phyloP scores from a whole-genome alignment of 176 grass and related monocot genomes.

The Otatea glauca region DNA sequence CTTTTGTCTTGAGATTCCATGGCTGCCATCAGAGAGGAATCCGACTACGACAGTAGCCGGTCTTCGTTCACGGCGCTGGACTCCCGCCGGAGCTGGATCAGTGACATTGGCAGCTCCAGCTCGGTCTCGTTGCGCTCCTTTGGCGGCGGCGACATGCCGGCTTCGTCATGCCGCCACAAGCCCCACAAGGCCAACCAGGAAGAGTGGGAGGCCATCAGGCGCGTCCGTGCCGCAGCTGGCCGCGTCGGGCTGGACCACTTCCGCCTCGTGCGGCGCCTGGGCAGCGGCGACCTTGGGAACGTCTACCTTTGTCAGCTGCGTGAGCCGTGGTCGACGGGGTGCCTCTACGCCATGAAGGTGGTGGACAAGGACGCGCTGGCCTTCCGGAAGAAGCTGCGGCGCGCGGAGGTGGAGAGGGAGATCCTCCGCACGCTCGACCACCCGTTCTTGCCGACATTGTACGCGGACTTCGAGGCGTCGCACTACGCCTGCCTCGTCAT shows the following conservation, averaged over 20 bases:
- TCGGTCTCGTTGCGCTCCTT: constrained; percentile 68
- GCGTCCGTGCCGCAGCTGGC: constrained; percentile 51
- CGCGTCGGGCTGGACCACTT: constrained; percentile 80
- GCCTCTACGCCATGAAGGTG: constrained; percentile 91
- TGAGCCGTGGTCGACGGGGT: constrained; percentile 51
- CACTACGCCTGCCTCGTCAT: constrained; percentile 95
- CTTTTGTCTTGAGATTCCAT: constrained; percentile 36
- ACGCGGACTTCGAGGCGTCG: constrained; percentile 83
- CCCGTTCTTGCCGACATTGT: constrained; percentile 86
- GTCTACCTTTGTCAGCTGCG: constrained; percentile 89
- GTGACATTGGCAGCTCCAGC: constrained; percentile 82
- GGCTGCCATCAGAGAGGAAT: constrained; percentile 67
- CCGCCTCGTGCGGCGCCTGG: constrained; percentile 75
- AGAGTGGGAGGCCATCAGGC: constrained; percentile 83
- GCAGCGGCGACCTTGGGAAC: constrained; percentile 87
- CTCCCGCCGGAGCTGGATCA: constrained; percentile 81
- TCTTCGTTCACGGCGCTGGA: constrained; percentile 68
- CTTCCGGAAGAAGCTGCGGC: constrained; percentile 82
- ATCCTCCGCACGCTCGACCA: constrained; percentile 82
- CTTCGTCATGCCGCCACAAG: constrained; percentile 45
- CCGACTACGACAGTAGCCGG: constrained; percentile 80
- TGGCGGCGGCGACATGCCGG: constrained; percentile 8
- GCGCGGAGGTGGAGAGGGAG: constrained; percentile 82
- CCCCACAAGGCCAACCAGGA: constrained; percentile 87
- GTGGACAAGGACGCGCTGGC: constrained; percentile 81